These are phyloP conservation scores for Coemansia sp. DNA, from an alignment of 192 early-diverging fungal species.

Conservation along the genomic window DNA sequence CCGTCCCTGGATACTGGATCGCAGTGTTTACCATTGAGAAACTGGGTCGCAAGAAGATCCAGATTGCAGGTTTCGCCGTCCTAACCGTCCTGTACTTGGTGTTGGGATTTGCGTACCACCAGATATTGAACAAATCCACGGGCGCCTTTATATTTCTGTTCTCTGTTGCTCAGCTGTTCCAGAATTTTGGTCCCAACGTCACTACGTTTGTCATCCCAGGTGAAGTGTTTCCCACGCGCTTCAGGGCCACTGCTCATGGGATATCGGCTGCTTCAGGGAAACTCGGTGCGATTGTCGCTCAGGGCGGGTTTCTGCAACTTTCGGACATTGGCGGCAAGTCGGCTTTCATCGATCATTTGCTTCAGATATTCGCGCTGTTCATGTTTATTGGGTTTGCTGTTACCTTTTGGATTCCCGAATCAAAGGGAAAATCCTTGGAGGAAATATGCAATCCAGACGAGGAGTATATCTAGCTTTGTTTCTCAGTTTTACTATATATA, in stretches of 20 bases:
- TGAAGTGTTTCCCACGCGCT: constrained; percentile 77
- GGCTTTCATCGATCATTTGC: constrained; percentile 58
- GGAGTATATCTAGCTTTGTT: constrained; percentile 14
- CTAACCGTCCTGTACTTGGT: constrained; percentile 73
- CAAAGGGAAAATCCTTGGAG: constrained; percentile 44
- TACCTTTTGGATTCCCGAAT: constrained; percentile 49
- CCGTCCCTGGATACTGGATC: constrained; percentile 94
- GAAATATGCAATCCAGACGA: constrained; percentile 42
- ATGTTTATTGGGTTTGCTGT: constrained; percentile 67
- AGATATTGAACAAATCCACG: constrained; percentile 56
- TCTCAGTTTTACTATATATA: not conserved
- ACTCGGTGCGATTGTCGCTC: constrained; percentile 70
- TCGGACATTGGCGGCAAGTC: constrained; percentile 68
- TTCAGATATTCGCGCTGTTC: constrained; percentile 69
- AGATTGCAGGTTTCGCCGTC: constrained; percentile 79
- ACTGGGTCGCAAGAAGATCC: constrained; percentile 86
- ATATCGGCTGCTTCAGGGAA: constrained; percentile 80
- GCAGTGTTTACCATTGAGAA: constrained; percentile 82
- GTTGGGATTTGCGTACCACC: constrained; percentile 67
- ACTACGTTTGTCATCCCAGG: constrained; percentile 84
- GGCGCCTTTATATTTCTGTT: constrained; percentile 67
- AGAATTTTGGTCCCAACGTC: constrained; percentile 93
- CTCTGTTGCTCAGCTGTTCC: constrained; percentile 69
- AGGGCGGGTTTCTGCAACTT: constrained; percentile 66
- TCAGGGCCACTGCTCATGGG: constrained; percentile 74